Conservation (phyloP, 768 basidiomycete species). For the Russula sp. region DNA sequence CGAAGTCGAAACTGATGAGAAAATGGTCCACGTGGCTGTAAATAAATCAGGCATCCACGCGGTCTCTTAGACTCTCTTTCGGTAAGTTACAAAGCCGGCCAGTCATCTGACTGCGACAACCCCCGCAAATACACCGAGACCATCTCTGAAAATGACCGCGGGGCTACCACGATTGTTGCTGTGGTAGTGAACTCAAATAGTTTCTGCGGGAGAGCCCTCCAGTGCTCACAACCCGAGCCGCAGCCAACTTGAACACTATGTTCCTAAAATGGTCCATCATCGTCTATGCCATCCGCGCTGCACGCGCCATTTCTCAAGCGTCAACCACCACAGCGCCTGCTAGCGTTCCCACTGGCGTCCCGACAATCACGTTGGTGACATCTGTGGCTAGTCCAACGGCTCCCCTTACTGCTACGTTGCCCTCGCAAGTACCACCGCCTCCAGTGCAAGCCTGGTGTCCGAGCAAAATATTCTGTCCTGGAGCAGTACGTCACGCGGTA, state of each 20-base stretch:
- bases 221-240: not conserved
- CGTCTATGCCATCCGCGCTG: not conserved
- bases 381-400: slow-evolving; percentile 59
- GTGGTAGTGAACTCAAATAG: not conserved
- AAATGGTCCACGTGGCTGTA: not conserved
- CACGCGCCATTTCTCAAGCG: slow-evolving; percentile 17
- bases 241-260: slow-evolving; percentile 26
- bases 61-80: too few relatives aligned
- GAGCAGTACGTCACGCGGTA: slow-evolving; percentile 45
- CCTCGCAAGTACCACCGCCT: slow-evolving; percentile 59
- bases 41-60: too few relatives aligned
- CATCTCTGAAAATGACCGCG: not conserved
- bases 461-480: slow-evolving; percentile 74
- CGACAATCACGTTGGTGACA: slow-evolving; percentile 48
- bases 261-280: slow-evolving; percentile 26
- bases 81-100: not conserved
- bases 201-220: not conserved
- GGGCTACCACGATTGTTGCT: not conserved
- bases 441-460: slow-evolving; percentile 74
- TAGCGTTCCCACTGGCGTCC: slow-evolving; percentile 20
- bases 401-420: slow-evolving; percentile 45
- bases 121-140: not conserved
- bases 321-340: slow-evolving; percentile 20
- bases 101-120: not conserved
- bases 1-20: not conserved